Evolutionary conservation across 495 filamentous ascomycete genomes (phyloP), one percentile per base, ranked within the genome.

Genomic region (Thermothielavioides terrestris): DNA sequence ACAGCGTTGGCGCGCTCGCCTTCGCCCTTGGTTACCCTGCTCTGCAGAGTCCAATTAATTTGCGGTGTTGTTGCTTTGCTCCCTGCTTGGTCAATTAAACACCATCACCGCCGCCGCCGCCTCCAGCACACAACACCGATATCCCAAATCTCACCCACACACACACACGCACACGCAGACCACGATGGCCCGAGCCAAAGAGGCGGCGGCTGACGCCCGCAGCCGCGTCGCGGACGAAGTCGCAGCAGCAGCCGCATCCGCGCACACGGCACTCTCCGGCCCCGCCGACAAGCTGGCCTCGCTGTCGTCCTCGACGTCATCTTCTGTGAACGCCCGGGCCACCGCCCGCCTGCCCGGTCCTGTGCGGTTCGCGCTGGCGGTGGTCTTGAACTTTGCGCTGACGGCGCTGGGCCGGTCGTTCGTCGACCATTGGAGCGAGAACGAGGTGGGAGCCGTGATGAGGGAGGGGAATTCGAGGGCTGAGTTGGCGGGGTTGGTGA

Each of bases 361-460:
- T 8, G 58, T 79, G 6, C 78, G 80, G 30, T 86, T 89, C 55
- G 69, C 76, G 17, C 69, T 89, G 2, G 72, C 83, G 4, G 74
- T 83, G 10, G 38, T 82, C 12, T 62, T 83, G 49, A 91, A 80
- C 66, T 68, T 90, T 38, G 60, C 66, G 18, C 46, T 86, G 20
- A 80, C 77, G 52, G 71, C 76, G 0, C 42, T 78, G 3, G 68
- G 82, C 1, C 81, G 82, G 54, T 73, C 77, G 14, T 43, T 83
- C 14, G 66, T 76, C 2, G 68, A 77, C 21, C 58, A 68, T 3
- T 68, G 74, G 41, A 69, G 68, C 5, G 46, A 65, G 10, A 74
- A 71, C 15, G 81, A 89, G 53, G 66, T 92, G 21, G 76, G 75
- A 1, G 59, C 61, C 28, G 78, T 89, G 46, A 79, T 77, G 60